Conservation (phyloP, 2,329 filamentous ascomycete genomes). For the Alternaria sp. region DNA sequence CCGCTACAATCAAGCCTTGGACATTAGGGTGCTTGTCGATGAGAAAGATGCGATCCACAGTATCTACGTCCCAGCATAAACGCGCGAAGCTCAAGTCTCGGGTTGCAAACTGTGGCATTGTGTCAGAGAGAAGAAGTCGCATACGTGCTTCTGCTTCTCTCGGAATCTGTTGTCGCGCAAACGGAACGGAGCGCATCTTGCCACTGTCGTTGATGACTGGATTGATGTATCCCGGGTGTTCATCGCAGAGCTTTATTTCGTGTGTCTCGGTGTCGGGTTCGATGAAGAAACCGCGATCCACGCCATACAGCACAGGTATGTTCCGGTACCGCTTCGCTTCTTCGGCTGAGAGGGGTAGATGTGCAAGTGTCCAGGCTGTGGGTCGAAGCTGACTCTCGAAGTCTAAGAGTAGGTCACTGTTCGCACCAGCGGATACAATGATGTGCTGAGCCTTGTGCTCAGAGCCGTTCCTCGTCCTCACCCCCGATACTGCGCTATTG, state of each 20-base stretch:
- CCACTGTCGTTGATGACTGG: slow-evolving; percentile 37
- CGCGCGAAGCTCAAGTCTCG: slow-evolving; percentile 59
- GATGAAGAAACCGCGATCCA: slow-evolving; percentile 60
- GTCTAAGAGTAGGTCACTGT: slow-evolving; percentile 56
- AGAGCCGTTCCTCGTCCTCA: slow-evolving; percentile 52
- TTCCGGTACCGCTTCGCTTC: slow-evolving; percentile 56
- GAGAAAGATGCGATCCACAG: slow-evolving; percentile 60
- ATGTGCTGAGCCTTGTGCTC: slow-evolving; percentile 53
- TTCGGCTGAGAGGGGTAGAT: slow-evolving; percentile 56
- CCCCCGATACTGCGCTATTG: slow-evolving; percentile 51
- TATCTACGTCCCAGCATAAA: slow-evolving; percentile 66
- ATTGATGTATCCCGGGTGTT: slow-evolving; percentile 64
- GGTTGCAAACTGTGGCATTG: slow-evolving; percentile 60
- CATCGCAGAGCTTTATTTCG: slow-evolving; percentile 61
- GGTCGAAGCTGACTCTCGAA: slow-evolving; percentile 61
- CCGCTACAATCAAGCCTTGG: slow-evolving; percentile 54
- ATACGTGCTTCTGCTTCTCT: slow-evolving; percentile 55
- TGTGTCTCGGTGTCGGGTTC: slow-evolving; percentile 55
- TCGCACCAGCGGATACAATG: slow-evolving; percentile 59
- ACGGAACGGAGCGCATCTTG: slow-evolving; percentile 48
- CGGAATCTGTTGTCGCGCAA: slow-evolving; percentile 56
- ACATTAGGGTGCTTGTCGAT: slow-evolving; percentile 58
- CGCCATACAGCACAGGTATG: slow-evolving; percentile 58
- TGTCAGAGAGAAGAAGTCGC: slow-evolving; percentile 57
- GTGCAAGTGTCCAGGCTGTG: slow-evolving; percentile 62